Percentiles rank a stretch among this genome's conserved stretches.
Conservation (phyloP, 768 basidiomycete genomes). For the Lentinula raphanica region DNA sequence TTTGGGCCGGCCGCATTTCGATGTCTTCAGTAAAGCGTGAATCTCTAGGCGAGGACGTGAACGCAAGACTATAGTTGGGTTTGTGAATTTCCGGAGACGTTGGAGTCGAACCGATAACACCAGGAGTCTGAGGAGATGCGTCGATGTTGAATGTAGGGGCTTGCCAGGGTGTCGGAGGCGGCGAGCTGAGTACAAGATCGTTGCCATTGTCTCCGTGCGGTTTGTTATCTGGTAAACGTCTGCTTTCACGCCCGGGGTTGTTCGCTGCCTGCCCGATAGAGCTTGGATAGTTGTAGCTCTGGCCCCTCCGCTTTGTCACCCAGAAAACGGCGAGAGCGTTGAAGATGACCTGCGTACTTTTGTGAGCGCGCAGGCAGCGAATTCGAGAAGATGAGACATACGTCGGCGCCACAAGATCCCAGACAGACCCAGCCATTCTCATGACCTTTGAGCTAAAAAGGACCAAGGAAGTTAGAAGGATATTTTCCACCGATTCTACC, state of each 20-base stretch:
- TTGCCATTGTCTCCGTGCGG: not conserved
- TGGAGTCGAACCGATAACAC: not conserved
- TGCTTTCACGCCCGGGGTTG: not conserved
- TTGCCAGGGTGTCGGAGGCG: not conserved
- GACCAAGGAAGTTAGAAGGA: not conserved
- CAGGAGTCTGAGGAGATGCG: not conserved
- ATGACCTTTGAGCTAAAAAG: not conserved
- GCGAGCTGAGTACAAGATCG: not conserved
- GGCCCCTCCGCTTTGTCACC: not conserved
- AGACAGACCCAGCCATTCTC: constrained; percentile 1
- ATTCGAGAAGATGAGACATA: not conserved
- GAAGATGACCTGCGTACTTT: not conserved
- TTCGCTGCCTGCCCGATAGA: not conserved
- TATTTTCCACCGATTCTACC: no score
- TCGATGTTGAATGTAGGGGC: not conserved
- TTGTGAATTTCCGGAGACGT: not conserved
- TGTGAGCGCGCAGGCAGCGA: not conserved
- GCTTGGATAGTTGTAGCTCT: not conserved
- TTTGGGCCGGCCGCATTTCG: not conserved
- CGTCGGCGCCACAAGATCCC: not conserved
- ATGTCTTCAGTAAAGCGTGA: not conserved
- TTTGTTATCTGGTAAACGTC: not conserved
- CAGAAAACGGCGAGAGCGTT: constrained; percentile 3
- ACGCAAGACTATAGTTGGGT: not conserved
- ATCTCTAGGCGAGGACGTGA: not conserved